Conservation (phyloP, 2,329 filamentous ascomycete species). For the Cercospora sojina region DNA sequence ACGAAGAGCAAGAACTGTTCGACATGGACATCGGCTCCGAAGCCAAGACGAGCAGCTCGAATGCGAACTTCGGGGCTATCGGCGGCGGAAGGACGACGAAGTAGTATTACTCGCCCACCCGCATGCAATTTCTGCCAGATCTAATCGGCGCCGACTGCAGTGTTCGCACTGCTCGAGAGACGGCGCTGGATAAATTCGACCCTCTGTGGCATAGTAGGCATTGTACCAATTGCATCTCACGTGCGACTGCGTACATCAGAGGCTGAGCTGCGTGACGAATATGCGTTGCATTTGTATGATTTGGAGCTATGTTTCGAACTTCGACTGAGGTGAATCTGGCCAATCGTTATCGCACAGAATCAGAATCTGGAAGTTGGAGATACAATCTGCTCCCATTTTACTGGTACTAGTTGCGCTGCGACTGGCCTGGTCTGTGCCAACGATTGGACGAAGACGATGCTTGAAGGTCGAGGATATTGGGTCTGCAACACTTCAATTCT, state of each 20-base stretch:
- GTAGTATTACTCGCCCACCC: slow-evolving; percentile 12
- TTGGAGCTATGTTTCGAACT: neutral
- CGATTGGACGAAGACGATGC: neutral
- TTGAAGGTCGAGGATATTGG: neutral
- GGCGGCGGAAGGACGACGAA: slow-evolving; percentile 24
- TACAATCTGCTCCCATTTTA: neutral
- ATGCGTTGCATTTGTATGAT: neutral
- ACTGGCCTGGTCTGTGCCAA: neutral
- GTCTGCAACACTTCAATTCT: neutral
- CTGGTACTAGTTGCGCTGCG: neutral
- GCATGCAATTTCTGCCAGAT: neutral
- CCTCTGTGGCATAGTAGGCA: neutral
- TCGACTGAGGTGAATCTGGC: neutral
- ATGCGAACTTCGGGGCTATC: slow-evolving; percentile 23
- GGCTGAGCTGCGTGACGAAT: neutral
- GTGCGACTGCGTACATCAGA: neutral
- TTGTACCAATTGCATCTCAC: neutral
- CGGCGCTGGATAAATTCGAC: neutral
- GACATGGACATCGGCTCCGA: slow-evolving; percentile 28
- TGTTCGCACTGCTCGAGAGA: neutral
- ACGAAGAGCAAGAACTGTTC: slow-evolving; percentile 29
- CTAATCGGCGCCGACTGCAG: neutral
- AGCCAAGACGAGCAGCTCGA: slow-evolving; percentile 12
- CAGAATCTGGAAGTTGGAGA: neutral
- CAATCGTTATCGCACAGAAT: neutral